Base-by-base conservation (phyloP, 73 alveolate genomes). In the Stentor roeselii region DNA sequence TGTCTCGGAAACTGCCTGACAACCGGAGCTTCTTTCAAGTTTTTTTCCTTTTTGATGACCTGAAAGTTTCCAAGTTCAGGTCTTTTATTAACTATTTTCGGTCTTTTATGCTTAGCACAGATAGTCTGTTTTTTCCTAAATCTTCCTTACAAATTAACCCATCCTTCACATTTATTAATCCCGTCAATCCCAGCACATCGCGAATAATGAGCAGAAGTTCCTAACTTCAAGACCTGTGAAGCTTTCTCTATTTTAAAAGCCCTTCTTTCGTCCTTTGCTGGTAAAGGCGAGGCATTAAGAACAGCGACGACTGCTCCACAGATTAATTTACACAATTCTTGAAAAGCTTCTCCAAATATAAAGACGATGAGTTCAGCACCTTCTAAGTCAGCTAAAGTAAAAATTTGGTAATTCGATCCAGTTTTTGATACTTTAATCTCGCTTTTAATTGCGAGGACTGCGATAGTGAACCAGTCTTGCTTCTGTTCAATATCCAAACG, bases 101-200 rank as follows among this genome's bases (percentile, higher is more conserved):
- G 80, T 32, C 80, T 67, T 67, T 36, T 27, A 32, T 67, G 80
- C 2, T 21, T 21, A 36, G 42, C 80, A 67, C 80, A 67, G 14
- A 67, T 32, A 21, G 27, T 67, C 37, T 40, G 42, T 27, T 67
- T 14, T 67, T 67, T 67, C 27, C n/a, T 50, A 50, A 11, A 50
- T 50, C 6, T 11, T 21, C 67, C 21, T 50, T 50, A 50, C 67
- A 50, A 21, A 32, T 67, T 67, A n/a, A 67, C 80, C 1, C 34
- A 67, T 2, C 80, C 80, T 67, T 67, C 80, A 67, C 80, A 67
- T 67, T 40, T 67, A 27, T n/a, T 30, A 67, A 21, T 67, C n/a
- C 80, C 80, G 11, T 21, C 37, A 2, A 67, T 11, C 1, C 80
- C 80, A 67, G n/a, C 37, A 32, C 80, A 67, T 67, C 37, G 21